Evolutionary conservation across 2,329 filamentous ascomycete species (phyloP).

Genomic region (Tricladium varicosporioides): DNA sequence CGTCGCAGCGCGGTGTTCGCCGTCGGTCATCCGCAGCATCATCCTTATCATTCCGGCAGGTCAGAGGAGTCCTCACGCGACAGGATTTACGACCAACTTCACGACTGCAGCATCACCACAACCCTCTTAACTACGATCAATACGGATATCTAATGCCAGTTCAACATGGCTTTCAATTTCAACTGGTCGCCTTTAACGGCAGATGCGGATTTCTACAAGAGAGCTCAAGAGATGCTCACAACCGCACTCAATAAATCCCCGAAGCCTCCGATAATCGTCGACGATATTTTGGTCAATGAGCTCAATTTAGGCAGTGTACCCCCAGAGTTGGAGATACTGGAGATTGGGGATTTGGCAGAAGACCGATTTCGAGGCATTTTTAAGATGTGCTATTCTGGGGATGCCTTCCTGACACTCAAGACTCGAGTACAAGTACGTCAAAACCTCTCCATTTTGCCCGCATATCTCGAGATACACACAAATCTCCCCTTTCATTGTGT

Average conservation of each 20-base stretch:
- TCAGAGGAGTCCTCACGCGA: conserved; percentile 24
- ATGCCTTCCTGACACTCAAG: conserved; percentile 92
- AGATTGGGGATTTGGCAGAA: conserved; percentile 96
- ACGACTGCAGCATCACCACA: conserved; percentile 5
- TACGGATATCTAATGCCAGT: conserved; percentile 27
- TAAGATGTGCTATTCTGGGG: conserved; percentile 97
- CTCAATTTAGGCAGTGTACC: conserved; percentile 94
- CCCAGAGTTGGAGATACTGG: conserved; percentile 92
- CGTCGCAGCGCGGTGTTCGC: conserved; percentile 1
- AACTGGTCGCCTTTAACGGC: conserved; percentile 99
- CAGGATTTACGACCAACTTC: conserved; percentile 5
- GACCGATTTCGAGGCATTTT: conserved; percentile 97
- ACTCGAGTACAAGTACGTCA: conserved; percentile 83
- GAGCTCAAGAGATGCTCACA: conserved; percentile 91
- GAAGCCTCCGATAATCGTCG: conserved; percentile 97
- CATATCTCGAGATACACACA: not conserved
- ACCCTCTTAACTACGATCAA: not conserved
- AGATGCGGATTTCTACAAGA: conserved; percentile 85
- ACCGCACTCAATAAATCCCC: conserved; percentile 95
- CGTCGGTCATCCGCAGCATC: conserved; percentile 5
- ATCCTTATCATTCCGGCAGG: conserved; percentile 22
- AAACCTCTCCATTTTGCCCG: conserved; percentile 3
- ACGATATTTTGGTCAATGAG: conserved; percentile 98
- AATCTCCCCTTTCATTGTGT: conserved; percentile 5
- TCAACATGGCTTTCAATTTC: conserved; percentile 97